Evolutionary conservation across 139 green algal genomes (phyloP), one percentile per base, ranked within the genome.

Genomic region (Haematococcus lacustris): DNA sequence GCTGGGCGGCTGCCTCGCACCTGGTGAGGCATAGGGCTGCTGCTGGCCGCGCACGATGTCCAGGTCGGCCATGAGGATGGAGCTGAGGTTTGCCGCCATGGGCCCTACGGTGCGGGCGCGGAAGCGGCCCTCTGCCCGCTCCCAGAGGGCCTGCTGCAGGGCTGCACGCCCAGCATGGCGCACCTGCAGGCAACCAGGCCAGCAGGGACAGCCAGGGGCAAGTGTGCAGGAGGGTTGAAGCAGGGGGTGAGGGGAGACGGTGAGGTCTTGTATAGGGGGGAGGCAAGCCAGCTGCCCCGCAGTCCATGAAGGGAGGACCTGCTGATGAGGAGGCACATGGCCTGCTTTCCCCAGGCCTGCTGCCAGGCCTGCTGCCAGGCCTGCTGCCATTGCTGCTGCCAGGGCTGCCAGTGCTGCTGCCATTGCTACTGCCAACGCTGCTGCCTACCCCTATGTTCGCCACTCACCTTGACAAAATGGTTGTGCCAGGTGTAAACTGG

Each of bases 401-500:
- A n/a, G n/a, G n/a, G n/a, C n/a, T n/a, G n/a, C n/a, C n/a, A n/a
- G n/a, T n/a, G n/a, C n/a, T n/a, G n/a, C n/a, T n/a, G n/a, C n/a
- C n/a, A n/a, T n/a, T n/a, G n/a, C n/a, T n/a, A n/a, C n/a, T n/a
- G n/a, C n/a, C n/a, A n/a, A n/a, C n/a, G n/a, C n/a, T n/a, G n/a
- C n/a, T n/a, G n/a, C n/a, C n/a, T n/a, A n/a, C n/a, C n/a, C n/a
- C n/a, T n/a, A n/a, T n/a, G n/a, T 17, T 21, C 23, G 7, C 25
- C 5, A 25, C 66, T 57, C 21, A 77, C 70, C 43, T 60, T 33
- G 60, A 84, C 28, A 47, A 85, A 85, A 64, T 85, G 74, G 57
- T 85, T 85, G 72, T 85, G 79, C 79, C 79, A 85, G 23, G 51
- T 73, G 68, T 85, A 85, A 25, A 85, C 79, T 3, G 79, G 79